These are phyloP conservation scores for Centella asiatica DNA, from an alignment of 129 eudicot genomes.

Conservation along the genomic window DNA sequence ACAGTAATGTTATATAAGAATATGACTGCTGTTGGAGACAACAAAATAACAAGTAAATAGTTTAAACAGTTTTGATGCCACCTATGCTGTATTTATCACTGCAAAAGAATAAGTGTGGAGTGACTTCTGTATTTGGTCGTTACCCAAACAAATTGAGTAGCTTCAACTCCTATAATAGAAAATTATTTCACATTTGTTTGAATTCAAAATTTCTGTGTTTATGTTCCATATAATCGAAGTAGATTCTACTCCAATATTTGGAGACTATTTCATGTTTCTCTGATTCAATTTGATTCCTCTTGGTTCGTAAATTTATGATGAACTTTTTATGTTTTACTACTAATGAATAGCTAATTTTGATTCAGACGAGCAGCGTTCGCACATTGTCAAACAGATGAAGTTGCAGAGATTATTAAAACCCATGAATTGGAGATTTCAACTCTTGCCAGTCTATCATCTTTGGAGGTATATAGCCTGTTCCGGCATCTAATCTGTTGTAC, in stretches of 20 bases:
- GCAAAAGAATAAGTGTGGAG: no score
- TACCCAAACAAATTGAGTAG: not conserved
- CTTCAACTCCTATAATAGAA: not conserved
- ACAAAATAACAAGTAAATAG: no score
- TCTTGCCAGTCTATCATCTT: conserved; percentile 60
- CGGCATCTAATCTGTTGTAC: not conserved
- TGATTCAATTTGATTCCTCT: no score
- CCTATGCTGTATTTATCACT: no score
- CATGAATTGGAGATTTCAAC: conserved; percentile 62
- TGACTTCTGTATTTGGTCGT: not conserved
- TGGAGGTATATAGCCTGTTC: conserved; percentile 33
- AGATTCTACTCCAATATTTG: not conserved
- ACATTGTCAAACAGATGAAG: conserved; percentile 44
- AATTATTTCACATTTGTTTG: not conserved
- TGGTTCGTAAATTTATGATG: not conserved
- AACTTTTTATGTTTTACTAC: no score
- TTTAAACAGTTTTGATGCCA: no score
- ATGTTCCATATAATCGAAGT: not conserved
- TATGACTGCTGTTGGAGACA: no score
- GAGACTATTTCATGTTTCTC: no score
- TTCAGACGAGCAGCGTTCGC: conserved; percentile 73
- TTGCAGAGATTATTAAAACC: conserved; percentile 35
- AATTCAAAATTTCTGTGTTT: not conserved
- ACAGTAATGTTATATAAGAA: no score
- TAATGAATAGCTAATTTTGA: not conserved